Percentiles rank a stretch among this genome's conserved stretches.
Evolutionary conservation across 495 filamentous ascomycete genomes (phyloP).

Genomic region (Podospora fimiseda): DNA sequence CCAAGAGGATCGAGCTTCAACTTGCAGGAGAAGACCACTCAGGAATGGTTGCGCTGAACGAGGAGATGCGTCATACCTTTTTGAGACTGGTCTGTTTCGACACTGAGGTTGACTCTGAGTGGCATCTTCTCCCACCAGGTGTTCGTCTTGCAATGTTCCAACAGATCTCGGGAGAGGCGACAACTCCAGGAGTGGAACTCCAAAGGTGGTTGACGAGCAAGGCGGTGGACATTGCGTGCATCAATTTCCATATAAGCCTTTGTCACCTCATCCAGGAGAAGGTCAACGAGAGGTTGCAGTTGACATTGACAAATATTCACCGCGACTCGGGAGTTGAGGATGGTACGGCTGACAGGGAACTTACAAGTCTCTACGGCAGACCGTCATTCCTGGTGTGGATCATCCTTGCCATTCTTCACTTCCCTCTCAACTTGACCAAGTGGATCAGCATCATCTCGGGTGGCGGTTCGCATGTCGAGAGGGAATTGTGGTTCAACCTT

Average conservation of each 20-base stretch:
- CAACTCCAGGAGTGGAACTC: not conserved
- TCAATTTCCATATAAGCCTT: conserved; percentile 17
- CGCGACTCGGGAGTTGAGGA: not conserved
- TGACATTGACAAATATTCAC: not conserved
- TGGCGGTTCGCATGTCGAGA: conserved; percentile 17
- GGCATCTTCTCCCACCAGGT: conserved; percentile 7
- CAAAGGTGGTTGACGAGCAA: conserved; percentile 1
- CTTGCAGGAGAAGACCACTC: conserved; percentile 6
- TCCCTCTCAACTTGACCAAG: conserved; percentile 10
- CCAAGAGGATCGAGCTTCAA: conserved; percentile 12
- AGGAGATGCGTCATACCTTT: conserved; percentile 4
- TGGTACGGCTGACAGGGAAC: not conserved
- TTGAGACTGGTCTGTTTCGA: conserved; percentile 18
- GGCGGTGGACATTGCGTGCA: not conserved
- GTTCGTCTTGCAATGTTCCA: conserved; percentile 13
- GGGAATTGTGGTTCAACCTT: conserved; percentile 23
- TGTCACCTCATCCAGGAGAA: conserved; percentile 5
- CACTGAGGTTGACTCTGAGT: conserved; percentile 14
- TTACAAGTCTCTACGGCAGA: not conserved
- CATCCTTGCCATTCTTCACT: not conserved
- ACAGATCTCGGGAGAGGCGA: conserved; percentile 6
- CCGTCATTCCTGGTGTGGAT: conserved; percentile 3
- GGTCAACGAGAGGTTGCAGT: not conserved
- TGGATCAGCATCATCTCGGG: conserved; percentile 23
- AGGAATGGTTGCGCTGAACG: conserved; percentile 1